Evolutionary conservation across 495 filamentous ascomycete genomes (phyloP), one percentile per base, ranked within the genome.

Genomic region (Penicillium verhagenii): DNA sequence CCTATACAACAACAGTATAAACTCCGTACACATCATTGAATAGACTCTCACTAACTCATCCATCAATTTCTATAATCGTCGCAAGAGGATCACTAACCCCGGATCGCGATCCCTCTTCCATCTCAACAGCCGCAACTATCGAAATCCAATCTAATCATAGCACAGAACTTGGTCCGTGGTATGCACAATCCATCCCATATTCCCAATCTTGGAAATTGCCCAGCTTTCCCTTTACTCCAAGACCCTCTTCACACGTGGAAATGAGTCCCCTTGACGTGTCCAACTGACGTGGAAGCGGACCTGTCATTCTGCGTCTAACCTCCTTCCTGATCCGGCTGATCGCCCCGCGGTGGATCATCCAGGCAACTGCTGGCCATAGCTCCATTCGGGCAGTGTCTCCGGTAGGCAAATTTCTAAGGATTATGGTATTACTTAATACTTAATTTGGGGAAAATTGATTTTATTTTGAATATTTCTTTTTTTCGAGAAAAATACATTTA

Each of bases 311-410:
- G 24, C 46, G 20, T 28, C 46, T 58, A 60, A 35, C 58, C 56
- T 61, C 61, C 64, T 65, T 64, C 64, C 64, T 64, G 35, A 56
- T 67, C 28, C n/a, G 47, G 63, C 39, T n/a, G 49, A 55, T 59
- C 56, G 47, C 50, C 60, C 53, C 54, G 37, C 14, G 47, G 56
- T 63, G 60, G 61, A 65, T 62, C 58, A 49, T 61, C 55, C 46
- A 56, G 52, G 54, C 61, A 64, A 60, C 58, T 49, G 58, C 58
- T 69, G 66, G 66, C 60, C 66, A 69, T 66, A 69, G 66, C 66
- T 69, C 50, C 60, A 37, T 60, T 68, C 58, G 45, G 62, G 57
- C 19, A 59, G 54, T 59, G 28, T 38, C 55, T 55, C 64, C 64
- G 64, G 55, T n/a, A n/a, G n/a, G n/a, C n/a, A n/a, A n/a, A n/a